A percentile compares a stretch with the other conserved stretches of the same genome.
These are phyloP conservation scores for Sorghum bicolor DNA, from an alignment of 176 grass and related monocot genomes.

Conservation along the genomic window DNA sequence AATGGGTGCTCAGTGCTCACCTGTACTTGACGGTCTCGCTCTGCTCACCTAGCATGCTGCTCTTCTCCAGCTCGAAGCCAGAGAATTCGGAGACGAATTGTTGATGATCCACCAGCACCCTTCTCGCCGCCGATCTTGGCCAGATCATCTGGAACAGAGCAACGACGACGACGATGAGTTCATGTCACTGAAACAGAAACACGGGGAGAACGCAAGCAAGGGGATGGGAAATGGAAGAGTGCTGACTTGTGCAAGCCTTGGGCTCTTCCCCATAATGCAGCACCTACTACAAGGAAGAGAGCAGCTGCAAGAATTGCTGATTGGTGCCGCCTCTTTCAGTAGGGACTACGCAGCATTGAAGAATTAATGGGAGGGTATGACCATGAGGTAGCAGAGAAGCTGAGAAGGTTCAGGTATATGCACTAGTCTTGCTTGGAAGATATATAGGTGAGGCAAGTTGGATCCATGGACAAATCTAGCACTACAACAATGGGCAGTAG, in stretches of 20 bases:
- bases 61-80: neutral
- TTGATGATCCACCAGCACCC: slow-evolving; percentile 21
- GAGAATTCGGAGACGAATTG: slow-evolving; percentile 40
- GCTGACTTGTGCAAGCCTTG: slow-evolving; percentile 47
- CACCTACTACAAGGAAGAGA: neutral
- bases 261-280: slow-evolving; percentile 30
- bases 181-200: neutral
- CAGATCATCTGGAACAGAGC: slow-evolving; percentile 45
- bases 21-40: slow-evolving; percentile 50
- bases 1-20: slow-evolving; percentile 45
- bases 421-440: slow-evolving; percentile 16
- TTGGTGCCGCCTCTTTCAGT: neutral
- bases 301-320: neutral
- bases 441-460: slow-evolving; percentile 52
- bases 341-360: neutral
- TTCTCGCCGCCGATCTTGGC: slow-evolving; percentile 44
- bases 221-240: neutral
- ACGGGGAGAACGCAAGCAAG: neutral
- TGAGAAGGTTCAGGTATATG: neutral
- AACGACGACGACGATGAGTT: neutral
- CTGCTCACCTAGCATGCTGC: slow-evolving; percentile 3
- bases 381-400: neutral
- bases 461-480: slow-evolving; percentile 4
- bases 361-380: neutral
- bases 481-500: slow-evolving; percentile 1